Conservation (phyloP, 495 filamentous ascomycete species). For the Evansstolkia leycettana region DNA sequence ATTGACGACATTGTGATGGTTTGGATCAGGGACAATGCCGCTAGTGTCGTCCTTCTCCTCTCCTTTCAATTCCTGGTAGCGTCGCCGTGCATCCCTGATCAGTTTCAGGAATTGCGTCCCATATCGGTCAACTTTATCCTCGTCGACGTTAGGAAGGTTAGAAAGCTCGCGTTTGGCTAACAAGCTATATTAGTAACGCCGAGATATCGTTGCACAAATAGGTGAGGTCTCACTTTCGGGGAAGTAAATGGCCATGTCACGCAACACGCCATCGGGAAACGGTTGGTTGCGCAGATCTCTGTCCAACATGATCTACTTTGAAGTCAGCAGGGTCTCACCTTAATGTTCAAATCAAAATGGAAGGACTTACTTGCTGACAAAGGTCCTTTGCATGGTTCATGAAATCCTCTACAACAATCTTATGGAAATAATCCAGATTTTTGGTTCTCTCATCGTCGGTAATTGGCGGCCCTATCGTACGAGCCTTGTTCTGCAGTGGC, state of each 20-base stretch:
- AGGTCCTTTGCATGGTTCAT: constrained; percentile 48
- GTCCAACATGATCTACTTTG: constrained; percentile 43
- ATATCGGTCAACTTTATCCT: constrained; percentile 56
- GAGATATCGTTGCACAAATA: background rate
- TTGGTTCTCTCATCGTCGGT: constrained; percentile 52
- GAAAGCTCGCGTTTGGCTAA: constrained; percentile 42
- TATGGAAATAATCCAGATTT: constrained; percentile 46
- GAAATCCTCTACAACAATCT: constrained; percentile 54
- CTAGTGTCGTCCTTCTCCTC: constrained; percentile 27
- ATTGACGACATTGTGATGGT: constrained; percentile 56
- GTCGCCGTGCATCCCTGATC: constrained; percentile 38
- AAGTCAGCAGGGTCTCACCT: constrained; percentile 7
- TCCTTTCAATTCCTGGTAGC: constrained; percentile 47
- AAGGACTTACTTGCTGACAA: constrained; percentile 40
- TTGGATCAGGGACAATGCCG: constrained; percentile 39
- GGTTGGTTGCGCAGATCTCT: constrained; percentile 49
- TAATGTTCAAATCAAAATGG: background rate
- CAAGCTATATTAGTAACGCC: background rate
- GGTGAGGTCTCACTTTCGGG: constrained; percentile 39
- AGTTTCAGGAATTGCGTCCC: constrained; percentile 56
- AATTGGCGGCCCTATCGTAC: constrained; percentile 54
- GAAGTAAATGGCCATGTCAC: constrained; percentile 73
- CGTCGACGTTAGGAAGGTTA: constrained; percentile 55
- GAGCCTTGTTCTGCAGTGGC: constrained; percentile 21
- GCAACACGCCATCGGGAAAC: constrained; percentile 67